Base-by-base conservation (phyloP, 176 grass and related monocot genomes). In the Microstegium vimineum region DNA sequence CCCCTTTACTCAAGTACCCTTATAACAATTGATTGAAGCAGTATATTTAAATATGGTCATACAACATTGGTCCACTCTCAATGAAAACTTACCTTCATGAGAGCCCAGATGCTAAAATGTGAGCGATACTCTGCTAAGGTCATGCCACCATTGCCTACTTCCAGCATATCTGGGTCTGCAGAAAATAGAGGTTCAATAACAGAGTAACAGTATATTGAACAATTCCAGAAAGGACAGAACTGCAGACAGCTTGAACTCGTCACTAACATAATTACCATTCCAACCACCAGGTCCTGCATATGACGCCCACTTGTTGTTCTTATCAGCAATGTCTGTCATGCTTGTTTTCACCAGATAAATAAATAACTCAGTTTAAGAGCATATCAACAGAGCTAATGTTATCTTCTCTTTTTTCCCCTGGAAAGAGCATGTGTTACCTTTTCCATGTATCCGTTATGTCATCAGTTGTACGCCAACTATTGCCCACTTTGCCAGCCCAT, bases 41-140 rank as follows among this genome's bases (percentile, higher is more conserved):
- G 49, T 22, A 12, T 54, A 8, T 13, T 25, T 8, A 14, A 46
- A 62, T 38, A 23, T 18, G 17, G 8, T 26, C 5, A 42, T 36
- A 80, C 15, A 32, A 27, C 6, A 74, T 43, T 35, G 59, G 20
- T 25, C 4, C 8, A 34, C 68, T 59, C 13, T 4, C 43, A 73
- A 2, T 57, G 7, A 85, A 66, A 47, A 47, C 20, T 62, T 73
- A 91, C 95, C 89, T 98, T 98, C 95, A 94, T 98, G 33, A 98
- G 84, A 72, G 95, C 88, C 95, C 95, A 98, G 27, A 98, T 98
- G 78, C 90, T 98, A 87, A 98, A 98, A 93, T 98, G 95, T 20
- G 88, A 87, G 74, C 86, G 88, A 68, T 98, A 98, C 87, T 98
- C 92, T 63, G 88, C 74, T 82, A 82, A 81, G 74, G 71, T 93